phyloP scores from a whole-genome alignment of 768 basidiomycete species.

The Boletus pseudopeckii region DNA sequence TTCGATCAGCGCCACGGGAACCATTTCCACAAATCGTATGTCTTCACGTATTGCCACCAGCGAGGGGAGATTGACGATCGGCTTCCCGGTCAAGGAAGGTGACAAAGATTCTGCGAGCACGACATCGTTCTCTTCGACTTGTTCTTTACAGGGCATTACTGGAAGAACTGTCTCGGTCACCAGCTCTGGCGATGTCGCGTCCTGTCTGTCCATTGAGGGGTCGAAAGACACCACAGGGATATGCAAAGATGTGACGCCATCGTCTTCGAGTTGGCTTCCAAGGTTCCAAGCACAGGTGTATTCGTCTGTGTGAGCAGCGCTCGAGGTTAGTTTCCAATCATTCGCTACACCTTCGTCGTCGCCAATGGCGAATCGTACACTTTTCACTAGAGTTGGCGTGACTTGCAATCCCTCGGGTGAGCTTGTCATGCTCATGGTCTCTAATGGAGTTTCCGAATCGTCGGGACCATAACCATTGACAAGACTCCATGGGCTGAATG shows the following conservation, averaged over 20 bases:
- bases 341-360: not conserved
- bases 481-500: not conserved
- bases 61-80: conserved; percentile 15
- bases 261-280: not conserved
- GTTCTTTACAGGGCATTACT: not conserved
- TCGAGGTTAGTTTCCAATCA: not conserved
- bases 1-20: not conserved
- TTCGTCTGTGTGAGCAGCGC: not conserved
- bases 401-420: not conserved
- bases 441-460: not conserved
- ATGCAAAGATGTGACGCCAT: not conserved
- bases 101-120: not conserved
- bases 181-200: not conserved
- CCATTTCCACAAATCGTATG: not conserved
- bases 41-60: not conserved
- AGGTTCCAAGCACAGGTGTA: not conserved
- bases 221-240: not conserved
- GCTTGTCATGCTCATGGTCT: not conserved
- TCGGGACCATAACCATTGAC: not conserved
- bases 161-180: not conserved
- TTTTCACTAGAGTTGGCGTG: not conserved
- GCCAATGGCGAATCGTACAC: not conserved
- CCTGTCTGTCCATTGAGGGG: not conserved
- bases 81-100: not conserved
- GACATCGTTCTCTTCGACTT: not conserved